Evolutionary conservation across 495 filamentous ascomycete species (phyloP), one percentile per base, ranked within the genome.

Genomic region (Tuber brumale): DNA sequence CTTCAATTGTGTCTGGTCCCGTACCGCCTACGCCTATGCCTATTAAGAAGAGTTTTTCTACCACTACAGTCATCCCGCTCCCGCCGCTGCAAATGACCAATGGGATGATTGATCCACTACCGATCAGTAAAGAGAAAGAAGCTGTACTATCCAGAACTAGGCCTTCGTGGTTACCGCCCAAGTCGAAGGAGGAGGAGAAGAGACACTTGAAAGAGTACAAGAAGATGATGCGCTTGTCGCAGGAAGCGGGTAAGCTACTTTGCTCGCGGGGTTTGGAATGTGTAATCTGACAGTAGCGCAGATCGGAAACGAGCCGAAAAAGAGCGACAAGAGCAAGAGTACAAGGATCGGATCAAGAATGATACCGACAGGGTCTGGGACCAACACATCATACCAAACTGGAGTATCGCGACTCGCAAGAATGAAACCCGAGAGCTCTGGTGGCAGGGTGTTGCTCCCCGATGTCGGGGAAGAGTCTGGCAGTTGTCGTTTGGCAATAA

Each of bases 101-200:
- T 82, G 91, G 96, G 71, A 95, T 98, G 92, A 96, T 97, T 76
- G 95, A 99, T 83, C 95, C 95, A 12, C 85, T 99, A 75, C 96
- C 95, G 2, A 91, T 97, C 48, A 97, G 94, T 80, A 96, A 94
- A 85, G 95, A 99, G 86, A 99, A 99, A 84, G 94, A 97, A 79
- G 93, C 92, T 61, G 92, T 97, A 9, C 85, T 99, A 31, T 94
- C 93, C 35, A 88, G 96, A 66, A 99, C 95, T 19, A 89, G 95
- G 42, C 95, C 95, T 0, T 95, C 92, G 57, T 99, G 95, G 95
- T 86, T 99, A 23, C 95, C 95, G 10, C 95, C 95, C 0, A 98
- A 99, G 85, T 90, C 93, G 76, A 94, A 92, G 41, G 93, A 92
- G 71, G 95, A 99, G 83, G 95, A 99, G 84, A 94, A 89, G 83